Base-by-base conservation (phyloP, 805 yeast species). In the Candida sakaeoensis region DNA sequence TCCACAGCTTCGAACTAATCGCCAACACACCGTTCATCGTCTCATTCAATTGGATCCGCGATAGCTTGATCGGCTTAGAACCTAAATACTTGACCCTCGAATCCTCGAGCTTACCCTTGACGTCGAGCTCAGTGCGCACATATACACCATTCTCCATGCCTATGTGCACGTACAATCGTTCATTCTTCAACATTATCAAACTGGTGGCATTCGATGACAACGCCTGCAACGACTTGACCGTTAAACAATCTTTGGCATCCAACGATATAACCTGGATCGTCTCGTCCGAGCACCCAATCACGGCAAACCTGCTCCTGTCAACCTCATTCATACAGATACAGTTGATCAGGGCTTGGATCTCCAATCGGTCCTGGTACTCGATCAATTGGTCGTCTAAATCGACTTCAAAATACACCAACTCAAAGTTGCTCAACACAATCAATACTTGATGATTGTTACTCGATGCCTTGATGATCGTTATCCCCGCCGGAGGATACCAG, bases 121-220 rank as follows among this genome's bases (percentile, higher is more conserved):
- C 51, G 52, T 85, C 87, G 27, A 89, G 49, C 5, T 65, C 60
- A 0, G 87, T 75, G 13, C 82, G 65, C 2, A 81, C 80, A 60
- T 83, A 87, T 1, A 90, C 77, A 15, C 98, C 98, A 57, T 80
- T 86, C n/a, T 64, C 73, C 69, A 89, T 70, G 1, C 97, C 97
- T 36, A 88, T 74, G 58, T 89, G 95, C 8, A 85, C 70, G 43
- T 63, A 70, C 3, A 64, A 43, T 34, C 24, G 31, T 44, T 43
- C 19, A 26, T 5, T 22, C 41, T 50, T 28, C 13, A 57, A 21
- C 48, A 66, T 47, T 18, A 59, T 46, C 8, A 65, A 46, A 0
- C 67, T 57, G 2, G 57, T 43, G 23, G 61, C 43, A 31, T 50
- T 57, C 2, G 88, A 75, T 28, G 81, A 72, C 16, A 90, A 57